phyloP scores from a whole-genome alignment of 2,329 filamentous ascomycete species.

The Alternaria brassicicola region DNA sequence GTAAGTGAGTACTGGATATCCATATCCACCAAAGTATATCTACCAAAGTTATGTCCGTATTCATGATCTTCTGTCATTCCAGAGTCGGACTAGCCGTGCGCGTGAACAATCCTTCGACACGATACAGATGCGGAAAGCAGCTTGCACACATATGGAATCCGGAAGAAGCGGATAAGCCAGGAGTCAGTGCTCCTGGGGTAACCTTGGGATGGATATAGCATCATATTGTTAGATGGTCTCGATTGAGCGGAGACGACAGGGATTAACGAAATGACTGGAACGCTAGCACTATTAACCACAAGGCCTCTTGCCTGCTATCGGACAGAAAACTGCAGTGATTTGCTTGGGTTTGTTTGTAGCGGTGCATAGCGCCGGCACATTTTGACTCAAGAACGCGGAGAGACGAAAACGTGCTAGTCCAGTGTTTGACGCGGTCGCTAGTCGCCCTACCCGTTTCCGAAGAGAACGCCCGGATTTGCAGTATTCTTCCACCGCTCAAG shows the following conservation, averaged over 20 bases:
- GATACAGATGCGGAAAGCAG: not conserved
- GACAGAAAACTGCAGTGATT: slow-evolving; percentile 2
- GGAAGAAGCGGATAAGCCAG: not conserved
- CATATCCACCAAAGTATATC: not conserved
- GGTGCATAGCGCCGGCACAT: slow-evolving; percentile 1
- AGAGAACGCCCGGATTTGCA: not conserved
- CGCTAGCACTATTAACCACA: not conserved
- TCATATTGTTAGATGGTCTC: not conserved
- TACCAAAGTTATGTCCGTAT: not conserved
- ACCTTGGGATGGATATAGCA: not conserved
- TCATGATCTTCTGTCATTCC: not conserved
- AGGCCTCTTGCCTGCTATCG: not conserved
- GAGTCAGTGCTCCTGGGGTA: not conserved
- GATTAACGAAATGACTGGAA: not conserved
- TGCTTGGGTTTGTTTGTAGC: not conserved
- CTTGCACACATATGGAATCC: not conserved
- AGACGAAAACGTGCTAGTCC: slow-evolving; percentile 1
- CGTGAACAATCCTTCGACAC: not conserved
- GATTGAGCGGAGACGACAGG: not conserved
- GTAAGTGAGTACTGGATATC: not conserved
- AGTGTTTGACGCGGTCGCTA: not conserved
- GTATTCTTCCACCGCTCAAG: slow-evolving; percentile 87
- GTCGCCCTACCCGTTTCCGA: slow-evolving; percentile 1
- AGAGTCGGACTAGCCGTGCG: not conserved
- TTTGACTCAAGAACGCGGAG: not conserved